A percentile compares a stretch with the other conserved stretches of the same genome.
Conservation (phyloP, 2,329 filamentous ascomycete species). For the Aureobasidium vineae region DNA sequence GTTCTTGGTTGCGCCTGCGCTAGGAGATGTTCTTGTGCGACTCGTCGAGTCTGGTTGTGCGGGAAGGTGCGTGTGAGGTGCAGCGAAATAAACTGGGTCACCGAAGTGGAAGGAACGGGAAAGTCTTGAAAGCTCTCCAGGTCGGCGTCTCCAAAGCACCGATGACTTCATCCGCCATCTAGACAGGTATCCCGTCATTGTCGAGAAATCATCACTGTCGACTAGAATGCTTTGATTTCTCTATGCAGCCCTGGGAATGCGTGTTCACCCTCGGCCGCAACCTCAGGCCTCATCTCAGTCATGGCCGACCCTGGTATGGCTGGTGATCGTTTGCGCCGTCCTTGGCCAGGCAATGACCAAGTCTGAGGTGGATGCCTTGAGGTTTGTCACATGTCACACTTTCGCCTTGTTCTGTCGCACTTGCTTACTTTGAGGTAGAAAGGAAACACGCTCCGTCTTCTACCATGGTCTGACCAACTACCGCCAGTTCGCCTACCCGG, state of each 20-base stretch:
- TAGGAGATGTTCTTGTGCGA: neutral
- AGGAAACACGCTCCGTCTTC: conserved; percentile 69
- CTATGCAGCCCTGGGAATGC: conserved; percentile 22
- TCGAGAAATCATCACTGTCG: neutral
- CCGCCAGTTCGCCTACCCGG: conserved; percentile 89
- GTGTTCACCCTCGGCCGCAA: conserved; percentile 13
- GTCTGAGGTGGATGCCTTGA: conserved; percentile 42
- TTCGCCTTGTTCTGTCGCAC: neutral
- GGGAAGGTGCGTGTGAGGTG: neutral
- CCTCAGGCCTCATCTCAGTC: conserved; percentile 1
- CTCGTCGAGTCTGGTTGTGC: conserved; percentile 1
- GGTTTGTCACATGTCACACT: conserved; percentile 33
- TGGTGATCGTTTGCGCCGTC: conserved; percentile 29
- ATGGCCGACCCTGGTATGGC: conserved; percentile 5
- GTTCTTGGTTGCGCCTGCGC: neutral
- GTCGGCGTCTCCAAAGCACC: conserved; percentile 20
- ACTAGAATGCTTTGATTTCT: conserved; percentile 33
- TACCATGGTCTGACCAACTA: conserved; percentile 97
- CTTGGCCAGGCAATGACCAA: conserved; percentile 46
- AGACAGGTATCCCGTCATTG: neutral
- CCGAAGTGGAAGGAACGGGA: conserved; percentile 9
- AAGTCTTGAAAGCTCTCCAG: conserved; percentile 15
- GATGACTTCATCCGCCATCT: neutral
- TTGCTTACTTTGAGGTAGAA: conserved; percentile 34
- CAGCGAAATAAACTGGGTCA: neutral